Evolutionary conservation across 345 rosid genomes (phyloP).

Genomic region (Cardamine resedifolia): DNA sequence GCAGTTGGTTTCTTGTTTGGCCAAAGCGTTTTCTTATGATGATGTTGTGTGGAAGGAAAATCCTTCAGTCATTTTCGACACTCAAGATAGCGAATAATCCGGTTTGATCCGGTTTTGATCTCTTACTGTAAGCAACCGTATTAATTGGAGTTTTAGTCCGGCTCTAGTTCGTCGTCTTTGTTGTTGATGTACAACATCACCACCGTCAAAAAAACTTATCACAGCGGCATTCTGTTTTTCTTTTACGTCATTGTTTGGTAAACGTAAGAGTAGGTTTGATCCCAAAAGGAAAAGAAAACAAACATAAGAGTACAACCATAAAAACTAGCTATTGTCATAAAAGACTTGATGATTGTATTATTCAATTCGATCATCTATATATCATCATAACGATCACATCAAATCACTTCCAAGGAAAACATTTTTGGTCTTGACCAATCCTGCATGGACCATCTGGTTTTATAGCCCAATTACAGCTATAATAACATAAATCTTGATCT

Average conservation of each 20-base stretch:
- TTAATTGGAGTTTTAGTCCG: too few species aligned
- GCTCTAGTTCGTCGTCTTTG: too few species aligned
- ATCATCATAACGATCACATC: neutral
- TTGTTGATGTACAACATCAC: too few species aligned
- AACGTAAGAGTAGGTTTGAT: too few species aligned
- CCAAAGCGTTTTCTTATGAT: constrained; percentile 53
- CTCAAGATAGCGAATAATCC: constrained; percentile 2
- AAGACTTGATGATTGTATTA: neutral
- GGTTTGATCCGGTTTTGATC: neutral
- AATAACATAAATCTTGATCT: constrained; percentile 2
- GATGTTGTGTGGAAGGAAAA: constrained; percentile 52
- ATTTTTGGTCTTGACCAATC: neutral
- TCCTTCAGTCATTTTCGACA: constrained; percentile 35
- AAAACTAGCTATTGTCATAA: too few species aligned
- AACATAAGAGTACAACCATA: too few species aligned
- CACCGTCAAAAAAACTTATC: too few species aligned
- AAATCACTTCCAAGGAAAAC: constrained; percentile 23
- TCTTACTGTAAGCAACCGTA: neutral
- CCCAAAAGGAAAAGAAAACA: too few species aligned
- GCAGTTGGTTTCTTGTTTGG: constrained; percentile 79
- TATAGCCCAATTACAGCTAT: constrained; percentile 9
- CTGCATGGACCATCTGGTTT: constrained; percentile 23
- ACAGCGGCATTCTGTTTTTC: too few species aligned
- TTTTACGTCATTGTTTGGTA: too few species aligned
- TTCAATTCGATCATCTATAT: neutral